phyloP scores from a whole-genome alignment of 1,284 basidiomycete species.

The Volvariella volvacea region DNA sequence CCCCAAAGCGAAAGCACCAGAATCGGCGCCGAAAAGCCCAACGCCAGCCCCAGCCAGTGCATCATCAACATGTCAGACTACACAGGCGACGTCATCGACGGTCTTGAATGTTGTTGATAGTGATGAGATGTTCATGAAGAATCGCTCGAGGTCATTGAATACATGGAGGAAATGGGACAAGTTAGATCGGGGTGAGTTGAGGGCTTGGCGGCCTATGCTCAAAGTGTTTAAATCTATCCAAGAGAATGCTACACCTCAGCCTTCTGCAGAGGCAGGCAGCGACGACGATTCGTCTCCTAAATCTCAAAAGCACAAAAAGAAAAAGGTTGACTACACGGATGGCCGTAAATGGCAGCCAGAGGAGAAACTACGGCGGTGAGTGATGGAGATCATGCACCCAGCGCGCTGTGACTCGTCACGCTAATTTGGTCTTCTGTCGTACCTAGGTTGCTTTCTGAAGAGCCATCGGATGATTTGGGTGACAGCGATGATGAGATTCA shows the following conservation, averaged over 20 bases:
- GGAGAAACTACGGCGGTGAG: conserved; percentile 26
- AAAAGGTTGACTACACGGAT: conserved; percentile 19
- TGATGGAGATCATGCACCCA: neutral
- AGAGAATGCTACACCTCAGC: conserved; percentile 3
- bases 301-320: conserved; percentile 31
- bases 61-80: conserved; percentile 1
- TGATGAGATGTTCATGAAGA: conserved; percentile 62
- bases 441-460: conserved; percentile 29
- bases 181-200: conserved; percentile 40
- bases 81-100: conserved; percentile 5
- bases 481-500: conserved; percentile 45
- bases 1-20: conserved; percentile 39
- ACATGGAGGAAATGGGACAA: conserved; percentile 53
- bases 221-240: conserved; percentile 5
- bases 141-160: conserved; percentile 42
- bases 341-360: conserved; percentile 31
- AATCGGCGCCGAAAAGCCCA: conserved; percentile 12
- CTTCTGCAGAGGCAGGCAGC: conserved; percentile 11
- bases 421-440: neutral
- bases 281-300: conserved; percentile 22
- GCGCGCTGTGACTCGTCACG: neutral
- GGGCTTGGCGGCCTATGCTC: neutral
- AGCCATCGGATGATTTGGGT: conserved; percentile 27
- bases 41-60: neutral
- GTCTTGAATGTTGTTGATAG: conserved; percentile 34